Evolutionary conservation across 192 early-diverging fungal species (phyloP).

Genomic region (Coemansia sp.): DNA sequence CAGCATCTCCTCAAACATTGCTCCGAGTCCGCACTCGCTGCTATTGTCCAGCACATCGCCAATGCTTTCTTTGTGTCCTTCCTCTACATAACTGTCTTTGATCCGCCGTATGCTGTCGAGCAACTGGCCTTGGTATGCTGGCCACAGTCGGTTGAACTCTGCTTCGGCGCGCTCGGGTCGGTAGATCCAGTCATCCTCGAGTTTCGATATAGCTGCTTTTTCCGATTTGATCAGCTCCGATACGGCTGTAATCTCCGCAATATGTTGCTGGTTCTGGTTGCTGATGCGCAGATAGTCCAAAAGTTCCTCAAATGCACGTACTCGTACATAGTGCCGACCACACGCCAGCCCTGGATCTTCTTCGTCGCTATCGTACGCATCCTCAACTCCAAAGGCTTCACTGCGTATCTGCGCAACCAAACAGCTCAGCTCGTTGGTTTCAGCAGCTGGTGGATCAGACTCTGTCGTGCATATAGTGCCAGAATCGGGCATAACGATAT

Average conservation of each 20-base stretch:
- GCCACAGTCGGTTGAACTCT: slow-evolving; percentile 22
- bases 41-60: not conserved
- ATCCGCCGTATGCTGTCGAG: slow-evolving; percentile 14
- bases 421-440: not conserved
- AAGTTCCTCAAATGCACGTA: not conserved
- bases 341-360: not conserved
- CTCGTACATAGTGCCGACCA: not conserved
- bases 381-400: not conserved
- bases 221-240: not conserved
- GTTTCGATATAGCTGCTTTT: not conserved
- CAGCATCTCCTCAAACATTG: not conserved
- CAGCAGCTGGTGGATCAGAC: not conserved
- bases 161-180: not conserved
- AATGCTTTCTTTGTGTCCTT: not conserved
- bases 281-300: not conserved
- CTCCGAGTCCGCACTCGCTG: slow-evolving; percentile 2
- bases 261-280: not conserved
- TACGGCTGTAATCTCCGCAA: not conserved
- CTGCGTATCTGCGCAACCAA: not conserved
- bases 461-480: not conserved
- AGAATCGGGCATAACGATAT: too few relatives aligned
- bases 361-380: not conserved
- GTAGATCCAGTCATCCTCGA: slow-evolving; percentile 25
- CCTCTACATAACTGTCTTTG: not conserved
- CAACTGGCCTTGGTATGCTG: slow-evolving; percentile 19